Conservation (phyloP, 148 eudicot species). For the Bassia scoparia region DNA sequence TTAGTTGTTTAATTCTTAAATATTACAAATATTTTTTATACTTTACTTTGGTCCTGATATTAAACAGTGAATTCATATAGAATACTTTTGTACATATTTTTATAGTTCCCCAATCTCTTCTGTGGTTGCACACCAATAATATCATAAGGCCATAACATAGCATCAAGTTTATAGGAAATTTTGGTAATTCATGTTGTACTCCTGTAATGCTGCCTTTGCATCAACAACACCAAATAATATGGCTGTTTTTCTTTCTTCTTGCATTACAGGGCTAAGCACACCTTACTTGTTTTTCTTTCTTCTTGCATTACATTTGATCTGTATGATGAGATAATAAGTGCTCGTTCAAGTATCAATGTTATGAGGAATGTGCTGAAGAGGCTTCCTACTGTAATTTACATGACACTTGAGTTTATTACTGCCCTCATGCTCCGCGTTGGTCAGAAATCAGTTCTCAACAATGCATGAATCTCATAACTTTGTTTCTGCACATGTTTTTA, state of each 20-base stretch:
- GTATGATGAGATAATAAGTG: conserved; percentile 63
- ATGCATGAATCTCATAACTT: conserved; percentile 36
- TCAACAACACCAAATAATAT: not conserved
- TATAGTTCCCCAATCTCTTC: too few species aligned
- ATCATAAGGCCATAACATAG: conserved; percentile 22
- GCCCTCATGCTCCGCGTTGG: conserved; percentile 82
- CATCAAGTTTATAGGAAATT: conserved; percentile 51
- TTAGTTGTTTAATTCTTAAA: too few species aligned
- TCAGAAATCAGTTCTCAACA: conserved; percentile 91
- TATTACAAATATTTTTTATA: too few species aligned
- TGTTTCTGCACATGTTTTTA: not conserved
- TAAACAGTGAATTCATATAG: too few species aligned
- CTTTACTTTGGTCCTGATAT: too few species aligned
- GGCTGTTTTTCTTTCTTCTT: conserved; percentile 2
- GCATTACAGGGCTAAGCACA: conserved; percentile 57
- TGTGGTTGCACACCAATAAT: too few species aligned
- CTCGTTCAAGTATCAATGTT: conserved; percentile 62
- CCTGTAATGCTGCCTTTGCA: not conserved
- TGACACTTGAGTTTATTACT: conserved; percentile 88
- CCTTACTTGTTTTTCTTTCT: conserved; percentile 49
- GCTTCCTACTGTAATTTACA: conserved; percentile 87
- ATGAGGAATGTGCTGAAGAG: conserved; percentile 71
- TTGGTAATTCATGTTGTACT: not conserved
- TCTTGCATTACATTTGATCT: conserved; percentile 45
- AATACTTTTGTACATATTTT: too few species aligned